Percentiles rank a stretch among this genome's conserved stretches.
These are phyloP conservation scores for Crepidotus variabilis DNA, from an alignment of 768 basidiomycete species.

Conservation along the genomic window DNA sequence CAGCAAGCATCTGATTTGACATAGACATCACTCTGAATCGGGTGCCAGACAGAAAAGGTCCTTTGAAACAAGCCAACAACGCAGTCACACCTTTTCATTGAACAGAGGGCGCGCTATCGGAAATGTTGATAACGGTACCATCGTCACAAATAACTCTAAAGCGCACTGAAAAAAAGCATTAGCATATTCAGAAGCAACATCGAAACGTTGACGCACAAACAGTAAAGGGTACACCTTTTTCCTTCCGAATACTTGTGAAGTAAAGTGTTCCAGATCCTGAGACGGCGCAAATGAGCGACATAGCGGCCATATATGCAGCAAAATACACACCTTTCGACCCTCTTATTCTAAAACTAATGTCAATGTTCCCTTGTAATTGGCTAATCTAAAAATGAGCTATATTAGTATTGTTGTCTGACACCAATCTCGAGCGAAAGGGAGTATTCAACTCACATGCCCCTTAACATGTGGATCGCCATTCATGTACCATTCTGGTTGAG, in stretches of 20 bases:
- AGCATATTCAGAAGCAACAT: neutral
- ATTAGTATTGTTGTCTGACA: neutral
- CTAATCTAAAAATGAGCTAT: conserved; percentile 48
- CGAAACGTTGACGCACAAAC: conserved; percentile 48
- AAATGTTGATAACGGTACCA: conserved; percentile 44
- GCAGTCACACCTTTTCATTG: too few relatives aligned
- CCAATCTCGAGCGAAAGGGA: neutral
- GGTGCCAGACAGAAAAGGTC: too few relatives aligned
- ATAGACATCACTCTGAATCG: too few relatives aligned
- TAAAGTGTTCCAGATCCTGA: conserved; percentile 73
- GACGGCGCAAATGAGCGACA: neutral
- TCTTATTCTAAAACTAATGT: conserved; percentile 71
- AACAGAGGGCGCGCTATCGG: conserved; percentile 24
- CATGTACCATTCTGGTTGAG: conserved; percentile 68
- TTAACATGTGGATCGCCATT: conserved; percentile 72
- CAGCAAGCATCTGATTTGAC: too few relatives aligned
- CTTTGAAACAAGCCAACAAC: too few relatives aligned
- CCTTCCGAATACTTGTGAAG: conserved; percentile 79
- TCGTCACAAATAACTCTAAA: conserved; percentile 67
- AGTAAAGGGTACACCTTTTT: conserved; percentile 66
- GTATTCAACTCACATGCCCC: conserved; percentile 50
- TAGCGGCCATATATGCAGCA: neutral
- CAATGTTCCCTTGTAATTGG: conserved; percentile 72
- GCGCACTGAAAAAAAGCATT: conserved; percentile 39
- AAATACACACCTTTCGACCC: conserved; percentile 57